Evolutionary conservation across 441 rosid species (phyloP).

Genomic region (Gossypium gossypioides): DNA sequence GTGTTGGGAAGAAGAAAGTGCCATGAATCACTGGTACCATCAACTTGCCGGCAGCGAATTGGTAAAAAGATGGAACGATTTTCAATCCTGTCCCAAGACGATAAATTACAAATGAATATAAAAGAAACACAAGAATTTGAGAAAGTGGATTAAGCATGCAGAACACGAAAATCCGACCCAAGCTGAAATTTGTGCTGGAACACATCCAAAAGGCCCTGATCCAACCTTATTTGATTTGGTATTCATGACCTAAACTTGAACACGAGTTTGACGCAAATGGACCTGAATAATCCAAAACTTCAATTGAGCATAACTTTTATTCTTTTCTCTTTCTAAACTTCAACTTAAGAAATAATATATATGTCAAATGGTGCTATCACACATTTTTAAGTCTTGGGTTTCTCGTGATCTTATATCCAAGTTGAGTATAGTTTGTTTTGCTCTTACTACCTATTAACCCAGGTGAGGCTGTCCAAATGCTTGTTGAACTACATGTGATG

Average conservation of each 20-base stretch:
- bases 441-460: background rate
- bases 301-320: background rate
- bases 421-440: background rate
- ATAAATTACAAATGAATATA: slow-evolving; percentile 16
- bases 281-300: background rate
- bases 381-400: background rate
- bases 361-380: background rate
- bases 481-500: background rate
- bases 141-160: background rate
- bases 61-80: slow-evolving; percentile 85
- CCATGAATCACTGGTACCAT: slow-evolving; percentile 73
- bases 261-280: background rate
- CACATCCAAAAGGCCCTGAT: background rate
- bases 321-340: background rate
- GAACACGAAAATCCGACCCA: background rate
- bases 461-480: background rate
- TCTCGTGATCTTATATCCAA: background rate
- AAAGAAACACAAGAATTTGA: slow-evolving; percentile 4
- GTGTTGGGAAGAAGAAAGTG: slow-evolving; percentile 76
- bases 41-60: slow-evolving; percentile 76
- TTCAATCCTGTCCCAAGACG: slow-evolving; percentile 61
- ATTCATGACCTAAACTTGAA: background rate
- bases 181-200: background rate
- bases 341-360: background rate
- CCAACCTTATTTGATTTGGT: background rate